These are phyloP conservation scores for Leccinellum rugosiceps DNA, from an alignment of 768 basidiomycete species.

Conservation along the genomic window DNA sequence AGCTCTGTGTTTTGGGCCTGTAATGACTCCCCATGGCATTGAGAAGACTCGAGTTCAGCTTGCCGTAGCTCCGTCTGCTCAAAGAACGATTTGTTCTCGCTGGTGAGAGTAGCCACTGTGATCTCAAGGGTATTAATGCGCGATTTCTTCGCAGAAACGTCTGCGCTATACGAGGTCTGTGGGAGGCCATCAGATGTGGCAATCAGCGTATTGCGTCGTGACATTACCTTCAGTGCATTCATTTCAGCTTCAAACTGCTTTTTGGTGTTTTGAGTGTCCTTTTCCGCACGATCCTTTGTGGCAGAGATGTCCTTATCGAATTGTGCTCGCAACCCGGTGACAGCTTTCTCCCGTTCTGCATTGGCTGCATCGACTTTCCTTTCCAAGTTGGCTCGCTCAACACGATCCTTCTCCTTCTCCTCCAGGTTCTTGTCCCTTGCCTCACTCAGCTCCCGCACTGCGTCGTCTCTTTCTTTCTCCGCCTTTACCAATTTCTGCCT, in stretches of 20 bases:
- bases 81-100: conserved; percentile 79
- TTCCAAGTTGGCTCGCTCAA: conserved; percentile 51
- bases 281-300: conserved; percentile 67
- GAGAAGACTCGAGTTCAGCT: conserved; percentile 84
- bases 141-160: conserved; percentile 53
- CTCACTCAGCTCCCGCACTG: conserved; percentile 50
- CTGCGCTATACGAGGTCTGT: conserved; percentile 68
- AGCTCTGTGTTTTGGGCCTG: conserved; percentile 80
- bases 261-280: conserved; percentile 60
- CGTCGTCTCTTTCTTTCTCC: conserved; percentile 90
- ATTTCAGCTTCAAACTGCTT: conserved; percentile 78
- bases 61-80: conserved; percentile 85
- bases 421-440: conserved; percentile 52
- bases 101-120: conserved; percentile 62
- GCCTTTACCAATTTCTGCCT: conserved; percentile 94
- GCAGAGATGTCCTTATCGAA: conserved; percentile 68
- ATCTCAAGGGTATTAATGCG: conserved; percentile 70
- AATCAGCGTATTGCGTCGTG: conserved; percentile 4
- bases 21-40: conserved; percentile 68
- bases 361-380: conserved; percentile 62
- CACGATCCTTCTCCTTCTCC: conserved; percentile 42
- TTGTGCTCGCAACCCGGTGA: conserved; percentile 57
- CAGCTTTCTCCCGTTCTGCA: conserved; percentile 59
- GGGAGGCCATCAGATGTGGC: conserved; percentile 7
- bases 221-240: conserved; percentile 64